Percentiles rank a stretch among this genome's conserved stretches.
These are phyloP conservation scores for Naganishia sp. DNA, from an alignment of 1,284 basidiomycete genomes.

Conservation along the genomic window DNA sequence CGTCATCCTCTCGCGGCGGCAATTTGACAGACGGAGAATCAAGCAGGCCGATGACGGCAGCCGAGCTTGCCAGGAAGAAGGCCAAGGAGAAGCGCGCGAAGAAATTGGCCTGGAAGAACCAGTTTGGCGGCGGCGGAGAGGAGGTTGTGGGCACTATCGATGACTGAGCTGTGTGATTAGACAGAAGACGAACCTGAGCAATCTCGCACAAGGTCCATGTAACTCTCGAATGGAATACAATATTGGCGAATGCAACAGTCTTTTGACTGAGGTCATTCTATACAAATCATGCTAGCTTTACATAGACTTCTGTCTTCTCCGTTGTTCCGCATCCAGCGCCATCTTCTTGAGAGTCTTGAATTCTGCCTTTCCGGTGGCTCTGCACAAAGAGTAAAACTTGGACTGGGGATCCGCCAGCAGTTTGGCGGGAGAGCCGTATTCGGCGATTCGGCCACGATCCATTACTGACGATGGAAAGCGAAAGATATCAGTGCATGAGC, in stretches of 20 bases:
- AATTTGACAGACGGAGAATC: slow-evolving; percentile 18
- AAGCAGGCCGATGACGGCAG: slow-evolving; percentile 6
- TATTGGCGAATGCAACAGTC: too few species aligned
- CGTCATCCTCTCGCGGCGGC: slow-evolving; percentile 16
- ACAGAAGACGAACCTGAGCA: too few species aligned
- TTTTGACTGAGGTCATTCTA: neutral
- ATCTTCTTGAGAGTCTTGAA: slow-evolving; percentile 62
- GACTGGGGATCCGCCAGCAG: slow-evolving; percentile 68
- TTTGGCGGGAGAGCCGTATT: slow-evolving; percentile 73
- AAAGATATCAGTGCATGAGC: neutral
- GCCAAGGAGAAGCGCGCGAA: slow-evolving; percentile 1
- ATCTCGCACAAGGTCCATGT: too few species aligned
- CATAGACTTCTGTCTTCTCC: neutral
- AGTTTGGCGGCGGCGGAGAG: slow-evolving; percentile 8
- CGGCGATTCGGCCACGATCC: slow-evolving; percentile 65
- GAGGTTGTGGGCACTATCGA: slow-evolving; percentile 28
- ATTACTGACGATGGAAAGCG: slow-evolving; percentile 42
- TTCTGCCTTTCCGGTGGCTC: slow-evolving; percentile 77
- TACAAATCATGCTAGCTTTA: neutral
- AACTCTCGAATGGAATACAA: too few species aligned
- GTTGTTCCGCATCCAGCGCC: slow-evolving; percentile 16
- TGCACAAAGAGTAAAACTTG: slow-evolving; percentile 74
- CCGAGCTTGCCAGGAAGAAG: slow-evolving; percentile 7
- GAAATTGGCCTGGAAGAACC: slow-evolving; percentile 21
- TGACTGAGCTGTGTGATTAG: slow-evolving; percentile 7